Evolutionary conservation across 2,329 filamentous ascomycete species (phyloP), one percentile per base, ranked within the genome.

Genomic region (Arthrobotrys megalospora): DNA sequence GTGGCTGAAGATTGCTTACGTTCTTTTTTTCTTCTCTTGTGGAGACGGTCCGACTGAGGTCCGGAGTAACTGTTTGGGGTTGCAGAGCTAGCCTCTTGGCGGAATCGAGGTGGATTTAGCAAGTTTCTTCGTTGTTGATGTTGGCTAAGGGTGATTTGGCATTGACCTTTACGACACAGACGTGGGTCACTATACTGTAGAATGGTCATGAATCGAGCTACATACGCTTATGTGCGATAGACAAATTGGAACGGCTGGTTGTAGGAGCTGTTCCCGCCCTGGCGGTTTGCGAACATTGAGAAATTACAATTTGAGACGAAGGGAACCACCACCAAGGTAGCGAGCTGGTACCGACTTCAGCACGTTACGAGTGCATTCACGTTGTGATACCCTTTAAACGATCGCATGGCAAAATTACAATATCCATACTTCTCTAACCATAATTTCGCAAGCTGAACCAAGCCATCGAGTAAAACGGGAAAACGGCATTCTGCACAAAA

Each of bases 61-160:
- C 75, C 75, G 75, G 75, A 78, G 75, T 67, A 77, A 77, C 58
- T 71, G 58, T 66, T 66, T 64, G 66, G 66, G 73, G 53, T 64
- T 60, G 41, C 32, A 53, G 36, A 36, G 12, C 38, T 71, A 67
- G 67, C 50, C 58, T 50, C 75, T 78, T 77, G 66, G 73, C 73
- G 21, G 41, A 43, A 53, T 48, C 7, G 5, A 43, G 36, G 41
- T 62, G 24, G n/a, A 50, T 60, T 41, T 67, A 43, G 41, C 64
- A 63, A 48, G 36, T 45, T 76, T 68, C 52, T 62, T 55, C 52
- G 62, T 16, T 52, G 45, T 76, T 24, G 16, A 58, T 21, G 21
- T 34, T 63, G 21, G 34, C 50, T 73, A 16, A 60, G 50, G 48
- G 19, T 16, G 16, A 43, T 64, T 32, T 71, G 52, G 69, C 24